Base-by-base conservation (phyloP, 73 alveolate genomes). In the Paramecium octaurelia region DNA sequence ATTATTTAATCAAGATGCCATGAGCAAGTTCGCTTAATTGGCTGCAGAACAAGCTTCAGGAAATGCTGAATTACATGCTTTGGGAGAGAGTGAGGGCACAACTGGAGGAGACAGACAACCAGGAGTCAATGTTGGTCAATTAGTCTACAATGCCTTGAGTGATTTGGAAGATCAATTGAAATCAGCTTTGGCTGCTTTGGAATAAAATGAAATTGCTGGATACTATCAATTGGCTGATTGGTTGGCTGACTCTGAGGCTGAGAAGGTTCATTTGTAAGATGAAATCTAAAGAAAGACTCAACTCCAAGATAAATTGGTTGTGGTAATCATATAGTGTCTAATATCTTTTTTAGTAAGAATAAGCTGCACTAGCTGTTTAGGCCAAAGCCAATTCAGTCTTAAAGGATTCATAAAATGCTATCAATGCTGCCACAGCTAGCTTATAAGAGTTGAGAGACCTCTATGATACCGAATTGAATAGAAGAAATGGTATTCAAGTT, bases 141-240 rank as follows among this genome's bases (percentile, higher is more conserved):
- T 27, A 21, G 90, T 77, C n/a, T 77, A 77, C 14, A 77, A 77
- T 44, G 73, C 71, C 1, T 38, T 77, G 7, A 27, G 73, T 42
- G 90, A 77, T 44, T 42, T 77, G n/a, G 90, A 77, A 77, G 90
- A 77, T 77, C 27, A 77, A 77, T 77, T 77, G 31, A 77, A 31
- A 77, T 64, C 90, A 3, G 46, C 90, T 23, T 31, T 77, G 21
- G 40, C 90, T 8, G 42, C 73, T 21, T 42, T 77, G 3, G 90
- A 77, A 77, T 16, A 35, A 35, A 38, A 77, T 44, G 90, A 77
- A 40, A 77, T 77, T 9, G 70, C 90, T n/a, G 68, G 73, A 77
- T 77, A 77, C 21, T 77, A 77, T 77, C 27, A 77, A 77, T 77
- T 77, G 14, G 90, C 90, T 77, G 90, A 77, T 21, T 77, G 90